Percentiles rank a stretch among this genome's conserved stretches.
Conservation (phyloP, 805 yeast species). For the Naumovozyma castellii region DNA sequence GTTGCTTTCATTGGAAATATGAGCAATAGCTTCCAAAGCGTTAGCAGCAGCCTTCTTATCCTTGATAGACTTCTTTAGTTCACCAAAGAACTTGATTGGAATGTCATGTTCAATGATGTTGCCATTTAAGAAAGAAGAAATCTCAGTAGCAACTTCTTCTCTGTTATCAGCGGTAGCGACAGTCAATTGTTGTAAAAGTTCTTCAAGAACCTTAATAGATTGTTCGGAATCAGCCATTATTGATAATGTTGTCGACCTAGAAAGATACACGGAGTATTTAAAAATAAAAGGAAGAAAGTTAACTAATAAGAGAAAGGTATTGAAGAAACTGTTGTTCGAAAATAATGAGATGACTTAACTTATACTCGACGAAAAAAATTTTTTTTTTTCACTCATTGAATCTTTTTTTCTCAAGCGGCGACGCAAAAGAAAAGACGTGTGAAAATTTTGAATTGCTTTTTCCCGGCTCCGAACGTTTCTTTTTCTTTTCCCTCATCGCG, state of each 20-base stretch:
- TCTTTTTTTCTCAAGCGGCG: too few species aligned
- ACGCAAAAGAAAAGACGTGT: background rate
- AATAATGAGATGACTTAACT: background rate
- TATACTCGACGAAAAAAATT: background rate
- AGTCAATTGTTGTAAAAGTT: constrained; percentile 84
- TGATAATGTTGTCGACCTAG: constrained; percentile 13
- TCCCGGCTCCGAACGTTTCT: too few species aligned
- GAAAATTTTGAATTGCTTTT: background rate
- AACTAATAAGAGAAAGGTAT: background rate
- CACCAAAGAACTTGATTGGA: constrained; percentile 76
- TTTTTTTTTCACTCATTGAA: background rate
- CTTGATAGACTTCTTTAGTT: constrained; percentile 64
- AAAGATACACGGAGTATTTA: constrained; percentile 5
- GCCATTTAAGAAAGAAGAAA: constrained; percentile 89
- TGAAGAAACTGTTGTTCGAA: background rate
- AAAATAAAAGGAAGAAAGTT: background rate
- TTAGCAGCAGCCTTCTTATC: constrained; percentile 76
- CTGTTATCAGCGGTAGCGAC: constrained; percentile 81
- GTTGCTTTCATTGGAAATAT: constrained; percentile 72
- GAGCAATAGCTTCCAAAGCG: constrained; percentile 74
- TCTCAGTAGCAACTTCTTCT: constrained; percentile 77
- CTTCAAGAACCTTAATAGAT: constrained; percentile 70
- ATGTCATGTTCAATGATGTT: constrained; percentile 97
- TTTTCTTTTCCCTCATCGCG: too few species aligned
- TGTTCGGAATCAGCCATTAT: constrained; percentile 40